These are phyloP conservation scores for Vitis hybrid DNA, from an alignment of 177 flowering plant species.

Conservation along the genomic window DNA sequence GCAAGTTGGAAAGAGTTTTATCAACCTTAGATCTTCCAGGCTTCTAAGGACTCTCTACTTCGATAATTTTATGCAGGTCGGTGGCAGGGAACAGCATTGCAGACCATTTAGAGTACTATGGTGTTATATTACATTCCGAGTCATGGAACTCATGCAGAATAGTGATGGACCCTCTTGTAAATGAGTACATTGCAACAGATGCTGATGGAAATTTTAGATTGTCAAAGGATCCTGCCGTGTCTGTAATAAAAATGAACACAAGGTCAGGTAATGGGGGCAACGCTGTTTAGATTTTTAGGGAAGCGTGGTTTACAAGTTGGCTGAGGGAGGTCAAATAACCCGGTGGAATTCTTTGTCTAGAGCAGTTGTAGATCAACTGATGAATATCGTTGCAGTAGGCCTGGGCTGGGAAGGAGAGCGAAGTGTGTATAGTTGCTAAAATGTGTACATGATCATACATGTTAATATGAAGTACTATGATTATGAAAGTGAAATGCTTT, in stretches of 20 bases:
- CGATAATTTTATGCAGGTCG: conserved; percentile 53
- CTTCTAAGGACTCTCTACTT: no score
- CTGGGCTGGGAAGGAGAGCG: not conserved
- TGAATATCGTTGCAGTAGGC: not conserved
- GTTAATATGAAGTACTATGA: conserved; percentile 5
- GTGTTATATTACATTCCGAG: conserved; percentile 55
- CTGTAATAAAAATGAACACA: conserved; percentile 28
- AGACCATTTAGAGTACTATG: conserved; percentile 79
- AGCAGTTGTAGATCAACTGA: not conserved
- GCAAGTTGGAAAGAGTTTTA: not conserved
- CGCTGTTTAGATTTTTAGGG: conserved; percentile 11
- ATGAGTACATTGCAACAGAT: conserved; percentile 35
- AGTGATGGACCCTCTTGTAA: conserved; percentile 43
- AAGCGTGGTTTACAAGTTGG: not conserved
- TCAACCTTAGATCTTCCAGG: no score
- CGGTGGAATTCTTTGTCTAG: not conserved
- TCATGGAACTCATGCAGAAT: conserved; percentile 63
- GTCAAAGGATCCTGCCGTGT: conserved; percentile 42
- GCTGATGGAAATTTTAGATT: conserved; percentile 54
- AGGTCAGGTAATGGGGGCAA: conserved; percentile 12
- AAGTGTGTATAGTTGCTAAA: conserved; percentile 7
- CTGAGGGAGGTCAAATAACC: not conserved
- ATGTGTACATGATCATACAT: conserved; percentile 2
- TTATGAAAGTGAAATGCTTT: no score
- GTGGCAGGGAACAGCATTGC: conserved; percentile 78